Evolutionary conservation across 164 flowering plant species (phyloP), one percentile per base, ranked within the genome.

Genomic region (Cinnamomum micranthum): DNA sequence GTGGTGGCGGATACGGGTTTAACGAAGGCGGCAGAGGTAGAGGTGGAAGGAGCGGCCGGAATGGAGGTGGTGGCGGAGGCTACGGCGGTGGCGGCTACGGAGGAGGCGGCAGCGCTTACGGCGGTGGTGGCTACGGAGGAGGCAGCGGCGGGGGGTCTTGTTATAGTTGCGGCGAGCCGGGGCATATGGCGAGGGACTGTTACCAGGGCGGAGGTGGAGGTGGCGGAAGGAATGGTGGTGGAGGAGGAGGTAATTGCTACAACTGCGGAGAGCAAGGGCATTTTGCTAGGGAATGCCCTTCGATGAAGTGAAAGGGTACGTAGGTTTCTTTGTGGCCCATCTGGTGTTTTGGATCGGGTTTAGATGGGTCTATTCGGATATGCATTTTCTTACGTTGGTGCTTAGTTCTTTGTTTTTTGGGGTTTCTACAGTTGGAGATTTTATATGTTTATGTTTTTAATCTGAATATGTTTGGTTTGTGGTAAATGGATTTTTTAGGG

Each of bases 41-140:
- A 1, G 78, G 85, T 0, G 70, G 86, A 0, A 79, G 82, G 4
- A 81, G 88, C 0, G 65, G 77, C 0, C 81, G 86, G 0, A 76
- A 82, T 2, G 79, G 85, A 0, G 85, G 87, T 1, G 79, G 85
- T 0, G 78, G 87, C 0, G 85, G 82, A 0, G 58, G 80, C 1
- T 73, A 76, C 10, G 82, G 88, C 0, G 77, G 81, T 1, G 81
- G 81, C 1, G 81, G 89, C 84, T 79, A 77, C 9, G 68, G 82
- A 6, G 71, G 80, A 17, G 79, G 81, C 7, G 33, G 76, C 12
- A 65, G 71, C 4, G 68, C 70, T 7, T 15, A 20, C 17, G 80
- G 79, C 22, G n/a, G n/a, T n/a, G n/a, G n/a, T n/a, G n/a, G n/a
- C n/a, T n/a, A n/a, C n/a, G 81, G 83, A 25, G 3, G 24, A 11